These are phyloP conservation scores for Licmophora abbreviata DNA, from an alignment of 108 stramenopile species.

Conservation along the genomic window DNA sequence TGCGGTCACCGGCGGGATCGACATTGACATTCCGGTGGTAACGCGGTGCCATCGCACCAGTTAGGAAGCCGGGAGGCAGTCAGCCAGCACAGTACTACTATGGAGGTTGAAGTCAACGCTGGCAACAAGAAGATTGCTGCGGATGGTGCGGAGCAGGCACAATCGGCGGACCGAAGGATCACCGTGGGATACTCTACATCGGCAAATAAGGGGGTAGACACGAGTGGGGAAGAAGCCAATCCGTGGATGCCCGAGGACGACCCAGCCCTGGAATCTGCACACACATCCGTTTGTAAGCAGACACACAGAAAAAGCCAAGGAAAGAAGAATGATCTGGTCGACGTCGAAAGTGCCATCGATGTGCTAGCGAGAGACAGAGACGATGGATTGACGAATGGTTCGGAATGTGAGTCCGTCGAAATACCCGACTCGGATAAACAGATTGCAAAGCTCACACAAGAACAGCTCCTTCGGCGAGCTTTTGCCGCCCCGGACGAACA, in stretches of 20 bases:
- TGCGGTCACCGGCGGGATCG: slow-evolving; percentile 19
- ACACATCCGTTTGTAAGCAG: too few relatives aligned
- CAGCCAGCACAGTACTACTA: too few relatives aligned
- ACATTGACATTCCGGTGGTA: slow-evolving; percentile 7
- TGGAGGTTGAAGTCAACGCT: too few relatives aligned
- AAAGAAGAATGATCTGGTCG: slow-evolving; percentile 5
- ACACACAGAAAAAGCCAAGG: background rate
- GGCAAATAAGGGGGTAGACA: too few relatives aligned
- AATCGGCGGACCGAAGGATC: background rate
- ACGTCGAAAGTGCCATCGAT: slow-evolving; percentile 12
- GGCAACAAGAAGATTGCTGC: too few relatives aligned
- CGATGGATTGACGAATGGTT: background rate
- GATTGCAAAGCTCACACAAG: slow-evolving; percentile 57
- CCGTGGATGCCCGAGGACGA: slow-evolving; percentile 12
- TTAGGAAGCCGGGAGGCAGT: too few relatives aligned
- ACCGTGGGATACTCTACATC: too few relatives aligned
- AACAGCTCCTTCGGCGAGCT: slow-evolving; percentile 84
- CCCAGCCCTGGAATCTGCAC: background rate
- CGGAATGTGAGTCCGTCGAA: background rate
- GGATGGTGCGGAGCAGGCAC: too few relatives aligned
- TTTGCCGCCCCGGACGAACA: slow-evolving; percentile 81
- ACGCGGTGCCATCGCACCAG: too few relatives aligned
- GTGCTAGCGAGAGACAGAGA: background rate
- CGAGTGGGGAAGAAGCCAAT: slow-evolving; percentile 3
- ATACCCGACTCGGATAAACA: slow-evolving; percentile 6